Evolutionary conservation across 2,329 filamentous ascomycete genomes (phyloP).

Genomic region (Trichoderma koningiopsis): DNA sequence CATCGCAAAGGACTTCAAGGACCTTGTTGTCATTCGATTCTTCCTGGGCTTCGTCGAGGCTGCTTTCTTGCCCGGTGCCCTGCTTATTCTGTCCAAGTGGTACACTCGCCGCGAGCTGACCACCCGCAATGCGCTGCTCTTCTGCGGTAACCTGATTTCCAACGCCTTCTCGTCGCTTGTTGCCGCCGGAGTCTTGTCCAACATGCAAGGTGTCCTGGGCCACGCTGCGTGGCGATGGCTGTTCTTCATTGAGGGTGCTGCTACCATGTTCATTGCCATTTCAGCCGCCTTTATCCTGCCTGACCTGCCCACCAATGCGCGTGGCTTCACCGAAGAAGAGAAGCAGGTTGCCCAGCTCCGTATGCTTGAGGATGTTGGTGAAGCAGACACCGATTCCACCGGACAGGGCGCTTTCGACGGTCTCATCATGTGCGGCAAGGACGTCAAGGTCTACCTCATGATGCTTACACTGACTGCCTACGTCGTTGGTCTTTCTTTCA

Average conservation of each 20-base stretch:
- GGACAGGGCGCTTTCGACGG: slow-evolving; percentile 56
- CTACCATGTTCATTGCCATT: slow-evolving; percentile 54
- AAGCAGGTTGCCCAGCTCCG: slow-evolving; percentile 55
- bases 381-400: slow-evolving; percentile 54
- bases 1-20: slow-evolving; percentile 52
- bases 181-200: slow-evolving; percentile 59
- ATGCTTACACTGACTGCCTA: slow-evolving; percentile 64
- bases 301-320: slow-evolving; percentile 57
- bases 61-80: slow-evolving; percentile 64
- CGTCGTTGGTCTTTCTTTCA: slow-evolving; percentile 60
- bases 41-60: slow-evolving; percentile 65
- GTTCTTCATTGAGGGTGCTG: slow-evolving; percentile 60
- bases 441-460: slow-evolving; percentile 65
- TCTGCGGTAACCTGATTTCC: slow-evolving; percentile 61
- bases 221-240: slow-evolving; percentile 63
- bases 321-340: slow-evolving; percentile 63
- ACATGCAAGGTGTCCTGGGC: slow-evolving; percentile 58
- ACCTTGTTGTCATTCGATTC: slow-evolving; percentile 59
- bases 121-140: slow-evolving; percentile 58
- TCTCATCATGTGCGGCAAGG: slow-evolving; percentile 60
- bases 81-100: slow-evolving; percentile 67
- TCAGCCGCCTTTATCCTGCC: slow-evolving; percentile 53
- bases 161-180: slow-evolving; percentile 63
- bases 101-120: slow-evolving; percentile 64
- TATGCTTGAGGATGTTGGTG: slow-evolving; percentile 60